Evolutionary conservation across 2,329 filamentous ascomycete genomes (phyloP).

Genomic region (Fusarium irregulare): DNA sequence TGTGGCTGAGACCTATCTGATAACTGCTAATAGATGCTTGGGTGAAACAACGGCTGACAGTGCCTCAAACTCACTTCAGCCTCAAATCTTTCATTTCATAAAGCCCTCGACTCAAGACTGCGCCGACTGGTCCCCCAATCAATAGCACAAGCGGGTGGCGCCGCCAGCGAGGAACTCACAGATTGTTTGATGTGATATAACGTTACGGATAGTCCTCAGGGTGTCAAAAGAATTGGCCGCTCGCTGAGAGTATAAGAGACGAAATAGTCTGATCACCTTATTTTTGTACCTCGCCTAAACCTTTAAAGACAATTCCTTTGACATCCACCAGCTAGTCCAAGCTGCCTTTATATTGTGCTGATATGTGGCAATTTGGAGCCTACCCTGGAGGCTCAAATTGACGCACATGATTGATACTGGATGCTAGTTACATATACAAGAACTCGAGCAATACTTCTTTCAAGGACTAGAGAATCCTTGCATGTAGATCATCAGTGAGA

Average conservation of each 20-base stretch:
- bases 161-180: background rate
- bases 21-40: background rate
- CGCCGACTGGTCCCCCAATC: constrained; percentile 1
- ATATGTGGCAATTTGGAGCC: no score
- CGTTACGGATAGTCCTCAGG: background rate
- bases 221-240: background rate
- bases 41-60: constrained; percentile 13
- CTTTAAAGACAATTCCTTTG: no score
- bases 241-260: background rate
- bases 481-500: no score
- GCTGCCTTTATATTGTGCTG: no score
- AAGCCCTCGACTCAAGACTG: background rate
- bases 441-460: no score
- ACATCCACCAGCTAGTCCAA: background rate
- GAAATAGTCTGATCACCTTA: no score
- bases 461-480: no score
- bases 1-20: constrained; percentile 10
- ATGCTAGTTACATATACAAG: no score
- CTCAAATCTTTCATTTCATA: background rate
- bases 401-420: no score
- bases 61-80: background rate
- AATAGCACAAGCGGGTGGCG: constrained; percentile 16
- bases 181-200: constrained; percentile 3
- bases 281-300: no score
- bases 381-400: no score